Conservation (phyloP, 306 rosid species). For the Cucumis hystrix region DNA sequence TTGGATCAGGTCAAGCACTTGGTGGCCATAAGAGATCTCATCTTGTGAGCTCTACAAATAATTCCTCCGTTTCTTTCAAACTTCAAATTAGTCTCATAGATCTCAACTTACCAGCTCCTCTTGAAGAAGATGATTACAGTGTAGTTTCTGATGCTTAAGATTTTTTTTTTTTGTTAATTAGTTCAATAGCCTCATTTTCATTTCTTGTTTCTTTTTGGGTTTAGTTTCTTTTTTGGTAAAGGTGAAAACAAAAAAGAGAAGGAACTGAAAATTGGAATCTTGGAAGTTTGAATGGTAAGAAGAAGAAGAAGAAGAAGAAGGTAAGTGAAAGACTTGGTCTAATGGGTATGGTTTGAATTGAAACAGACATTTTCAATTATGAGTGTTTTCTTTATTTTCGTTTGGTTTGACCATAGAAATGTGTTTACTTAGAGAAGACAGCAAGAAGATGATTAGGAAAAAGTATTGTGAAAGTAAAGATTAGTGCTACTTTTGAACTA, state of each 20-base stretch:
- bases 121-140: conserved; percentile 47
- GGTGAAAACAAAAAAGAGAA: not conserved
- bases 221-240: not conserved
- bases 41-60: conserved; percentile 6
- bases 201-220: not conserved
- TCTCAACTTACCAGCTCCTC: conserved; percentile 74
- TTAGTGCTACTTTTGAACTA: not conserved
- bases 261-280: not conserved
- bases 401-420: not conserved
- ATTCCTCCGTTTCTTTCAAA: conserved; percentile 1
- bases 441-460: not conserved
- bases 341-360: not conserved
- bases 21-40: conserved; percentile 95
- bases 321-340: not conserved
- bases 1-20: conserved; percentile 82
- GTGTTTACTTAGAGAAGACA: conserved; percentile 5
- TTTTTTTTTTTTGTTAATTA: not conserved
- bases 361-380: not conserved
- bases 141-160: conserved; percentile 44
- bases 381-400: not conserved
- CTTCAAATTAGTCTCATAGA: conserved; percentile 34
- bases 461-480: not conserved
- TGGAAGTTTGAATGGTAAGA: not conserved
- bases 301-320: not conserved
- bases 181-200: not conserved